phyloP scores from a whole-genome alignment of 768 basidiomycete genomes.

The Suillus americanus region DNA sequence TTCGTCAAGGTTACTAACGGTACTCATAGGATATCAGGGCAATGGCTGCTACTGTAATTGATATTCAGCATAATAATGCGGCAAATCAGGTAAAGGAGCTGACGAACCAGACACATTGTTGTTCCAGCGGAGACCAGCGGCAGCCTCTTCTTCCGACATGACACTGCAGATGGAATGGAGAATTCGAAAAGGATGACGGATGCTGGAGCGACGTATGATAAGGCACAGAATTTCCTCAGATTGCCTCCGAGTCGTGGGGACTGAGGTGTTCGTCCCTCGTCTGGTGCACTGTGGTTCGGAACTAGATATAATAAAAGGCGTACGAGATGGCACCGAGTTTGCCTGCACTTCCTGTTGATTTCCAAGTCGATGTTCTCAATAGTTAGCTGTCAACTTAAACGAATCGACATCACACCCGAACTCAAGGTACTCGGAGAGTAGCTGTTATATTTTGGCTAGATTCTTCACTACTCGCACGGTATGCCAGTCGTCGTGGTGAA shows the following conservation, averaged over 20 bases:
- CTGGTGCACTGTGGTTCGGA: background rate
- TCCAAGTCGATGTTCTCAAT: background rate
- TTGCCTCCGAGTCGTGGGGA: background rate
- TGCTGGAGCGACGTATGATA: background rate
- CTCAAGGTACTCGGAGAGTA: background rate
- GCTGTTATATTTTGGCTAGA: background rate
- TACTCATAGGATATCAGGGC: constrained; percentile 1
- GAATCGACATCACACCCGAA: background rate
- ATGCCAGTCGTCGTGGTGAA: background rate
- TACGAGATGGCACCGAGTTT: background rate
- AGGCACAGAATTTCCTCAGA: background rate
- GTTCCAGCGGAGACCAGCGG: background rate
- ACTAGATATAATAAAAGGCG: background rate
- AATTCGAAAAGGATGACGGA: background rate
- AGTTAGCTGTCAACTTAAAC: background rate
- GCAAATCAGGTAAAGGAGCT: background rate
- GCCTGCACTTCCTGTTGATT: background rate
- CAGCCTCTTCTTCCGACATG: background rate
- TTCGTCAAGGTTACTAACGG: background rate
- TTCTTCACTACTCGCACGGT: background rate
- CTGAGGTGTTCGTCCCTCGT: background rate
- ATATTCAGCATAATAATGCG: background rate
- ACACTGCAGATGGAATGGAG: background rate
- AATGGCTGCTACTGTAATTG: background rate
- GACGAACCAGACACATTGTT: constrained; percentile 1